These are phyloP conservation scores for Candida glucosophila DNA, from an alignment of 1,139 yeast species.

Conservation along the genomic window DNA sequence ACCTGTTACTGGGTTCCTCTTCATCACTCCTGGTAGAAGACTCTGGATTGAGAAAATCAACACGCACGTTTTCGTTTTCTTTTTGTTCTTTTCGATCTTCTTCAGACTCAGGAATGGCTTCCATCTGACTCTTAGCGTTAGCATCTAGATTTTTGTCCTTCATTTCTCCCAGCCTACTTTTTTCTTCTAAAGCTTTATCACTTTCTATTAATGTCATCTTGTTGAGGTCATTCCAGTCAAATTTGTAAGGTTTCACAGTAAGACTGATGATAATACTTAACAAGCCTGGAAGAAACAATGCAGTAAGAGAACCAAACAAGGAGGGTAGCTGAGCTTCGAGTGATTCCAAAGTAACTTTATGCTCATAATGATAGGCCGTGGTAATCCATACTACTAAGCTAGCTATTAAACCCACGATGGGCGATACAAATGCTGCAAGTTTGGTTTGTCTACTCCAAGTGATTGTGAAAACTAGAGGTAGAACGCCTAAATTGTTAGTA, in stretches of 20 bases:
- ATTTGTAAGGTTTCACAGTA: conserved; percentile 15
- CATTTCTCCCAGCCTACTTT: background rate
- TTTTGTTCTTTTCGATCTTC: background rate
- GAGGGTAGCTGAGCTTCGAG: conserved; percentile 25
- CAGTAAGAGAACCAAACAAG: conserved; percentile 22
- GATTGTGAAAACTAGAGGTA: conserved; percentile 23
- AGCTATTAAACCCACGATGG: conserved; percentile 14
- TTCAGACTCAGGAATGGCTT: background rate
- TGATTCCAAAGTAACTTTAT: conserved; percentile 14
- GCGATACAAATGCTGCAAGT: conserved; percentile 19
- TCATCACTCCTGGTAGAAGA: conserved; percentile 2
- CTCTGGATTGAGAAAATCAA: background rate
- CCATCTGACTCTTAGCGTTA: conserved; percentile 1
- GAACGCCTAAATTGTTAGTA: conserved; percentile 9
- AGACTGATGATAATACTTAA: conserved; percentile 18
- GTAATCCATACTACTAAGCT: conserved; percentile 19
- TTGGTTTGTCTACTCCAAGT: conserved; percentile 24
- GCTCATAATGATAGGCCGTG: conserved; percentile 17
- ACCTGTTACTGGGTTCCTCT: conserved; percentile 4
- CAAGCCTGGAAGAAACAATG: conserved; percentile 24
- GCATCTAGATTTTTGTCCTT: conserved; percentile 1
- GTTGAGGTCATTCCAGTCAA: conserved; percentile 23
- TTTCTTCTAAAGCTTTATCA: too few species aligned
- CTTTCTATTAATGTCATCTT: conserved; percentile 14
- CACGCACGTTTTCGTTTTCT: conserved; percentile 1